Conservation (phyloP, 192 early-diverging fungal genomes). For the Bifiguratus adelaidae region DNA sequence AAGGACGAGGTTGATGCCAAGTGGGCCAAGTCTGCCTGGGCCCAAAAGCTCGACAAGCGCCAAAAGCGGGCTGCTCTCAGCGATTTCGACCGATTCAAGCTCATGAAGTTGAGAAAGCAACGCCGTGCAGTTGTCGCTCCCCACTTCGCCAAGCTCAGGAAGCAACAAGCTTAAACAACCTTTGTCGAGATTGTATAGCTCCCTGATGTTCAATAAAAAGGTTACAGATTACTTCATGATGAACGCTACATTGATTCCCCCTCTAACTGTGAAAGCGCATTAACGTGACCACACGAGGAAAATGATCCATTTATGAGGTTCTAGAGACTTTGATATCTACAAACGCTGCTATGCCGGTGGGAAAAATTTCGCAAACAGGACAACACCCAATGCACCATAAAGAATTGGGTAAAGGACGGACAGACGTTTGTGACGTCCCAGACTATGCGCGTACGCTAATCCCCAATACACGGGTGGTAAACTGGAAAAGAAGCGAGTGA, state of each 20-base stretch:
- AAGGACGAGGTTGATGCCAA: slow-evolving; percentile 69
- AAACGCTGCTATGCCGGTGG: slow-evolving; percentile 86
- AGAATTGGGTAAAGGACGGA: slow-evolving; percentile 53
- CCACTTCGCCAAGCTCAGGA: slow-evolving; percentile 16
- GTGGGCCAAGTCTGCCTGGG: slow-evolving; percentile 90
- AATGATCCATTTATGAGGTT: too few relatives aligned
- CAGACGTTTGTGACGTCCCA: slow-evolving; percentile 15
- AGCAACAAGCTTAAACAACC: slow-evolving; percentile 18
- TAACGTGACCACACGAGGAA: too few relatives aligned
- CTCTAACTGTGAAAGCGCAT: too few relatives aligned
- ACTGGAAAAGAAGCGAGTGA: slow-evolving; percentile 75
- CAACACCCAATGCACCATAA: slow-evolving; percentile 64
- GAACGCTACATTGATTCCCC: too few relatives aligned
- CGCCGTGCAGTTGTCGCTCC: slow-evolving; percentile 16
- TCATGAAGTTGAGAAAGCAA: slow-evolving; percentile 87
- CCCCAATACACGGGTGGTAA: slow-evolving; percentile 77
- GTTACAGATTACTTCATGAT: too few relatives aligned
- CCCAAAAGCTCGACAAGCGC: slow-evolving; percentile 90
- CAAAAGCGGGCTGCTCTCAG: slow-evolving; percentile 60
- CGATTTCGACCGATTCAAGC: slow-evolving; percentile 99
- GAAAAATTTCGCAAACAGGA: slow-evolving; percentile 81
- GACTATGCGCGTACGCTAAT: slow-evolving; percentile 25
- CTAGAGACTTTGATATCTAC: too few relatives aligned
- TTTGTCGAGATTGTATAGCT: too few relatives aligned
- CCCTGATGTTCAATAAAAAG: too few relatives aligned